Base-by-base conservation (phyloP, 805 yeast genomes). In the Candida michaelii region DNA sequence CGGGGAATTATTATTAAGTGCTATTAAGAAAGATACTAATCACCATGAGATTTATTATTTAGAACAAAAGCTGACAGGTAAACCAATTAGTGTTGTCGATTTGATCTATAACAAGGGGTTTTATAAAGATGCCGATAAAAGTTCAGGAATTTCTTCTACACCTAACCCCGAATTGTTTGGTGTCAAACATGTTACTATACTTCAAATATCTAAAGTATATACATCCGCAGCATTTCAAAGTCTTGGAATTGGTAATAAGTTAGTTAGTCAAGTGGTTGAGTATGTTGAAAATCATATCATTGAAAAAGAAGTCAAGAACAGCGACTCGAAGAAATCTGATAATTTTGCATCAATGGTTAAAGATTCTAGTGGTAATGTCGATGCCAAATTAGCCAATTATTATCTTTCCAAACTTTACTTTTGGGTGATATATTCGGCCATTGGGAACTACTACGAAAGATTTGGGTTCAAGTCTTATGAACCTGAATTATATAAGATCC, bases 401-500 rank as follows among this genome's bases (percentile, higher is more conserved):
- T 61, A 65, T 42, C 52, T 68, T 47, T 46, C 63, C 30, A 64
- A 65, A 39, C 48, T 65, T 42, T 69, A 65, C 48, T 58, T 65
- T 37, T 69, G 74, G 74, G 52, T 50, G 30, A 69, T 88, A 39
- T 87, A 86, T 71, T 83, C 91, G 47, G 93, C 83, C 37, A 79
- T 85, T 15, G 91, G 85, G 12, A 74, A 71, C 24, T 86, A 74
- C 51, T 89, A 89, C 59, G 64, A 70, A 27, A 65, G 70, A 48
- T 78, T 83, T 49, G 95, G 90, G 0, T 85, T 76, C 55, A 63
- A 65, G 39, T 43, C 52, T 1, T 64, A 52, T 44, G 71, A 72
- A 0, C 23, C 64, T 10, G 68, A 66, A 33, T 60, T 67, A 36
- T 68, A 60, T 47, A 48, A 51, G 40, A 43, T 68, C n/a, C 71